Conservation (phyloP, 2,329 filamentous ascomycete genomes). For the Penicillium concentricum region DNA sequence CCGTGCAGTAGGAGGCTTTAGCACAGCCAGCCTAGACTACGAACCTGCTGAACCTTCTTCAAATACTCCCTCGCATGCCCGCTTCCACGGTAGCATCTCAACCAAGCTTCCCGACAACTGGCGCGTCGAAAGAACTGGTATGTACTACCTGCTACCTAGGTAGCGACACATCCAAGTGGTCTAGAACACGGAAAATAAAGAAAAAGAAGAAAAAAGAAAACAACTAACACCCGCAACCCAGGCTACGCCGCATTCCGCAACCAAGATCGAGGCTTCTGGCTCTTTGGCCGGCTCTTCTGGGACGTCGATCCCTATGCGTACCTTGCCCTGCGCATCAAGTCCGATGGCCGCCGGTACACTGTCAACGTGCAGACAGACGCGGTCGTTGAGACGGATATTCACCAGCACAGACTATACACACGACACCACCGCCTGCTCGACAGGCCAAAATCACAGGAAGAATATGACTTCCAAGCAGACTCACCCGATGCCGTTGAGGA, state of each 20-base stretch:
- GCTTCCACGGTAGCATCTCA: slow-evolving; percentile 86
- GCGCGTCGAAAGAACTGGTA: slow-evolving; percentile 44
- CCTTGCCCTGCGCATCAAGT: slow-evolving; percentile 83
- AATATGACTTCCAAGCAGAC: slow-evolving; percentile 20
- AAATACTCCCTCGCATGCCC: slow-evolving; percentile 61
- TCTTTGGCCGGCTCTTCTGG: slow-evolving; percentile 87
- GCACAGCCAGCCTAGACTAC: slow-evolving; percentile 69
- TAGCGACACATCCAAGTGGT: not conserved
- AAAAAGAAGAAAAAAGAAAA: not conserved
- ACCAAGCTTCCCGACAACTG: slow-evolving; percentile 72
- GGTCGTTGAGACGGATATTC: slow-evolving; percentile 89
- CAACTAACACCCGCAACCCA: slow-evolving; percentile 37
- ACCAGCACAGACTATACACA: slow-evolving; percentile 80
- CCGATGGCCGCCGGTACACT: slow-evolving; percentile 87
- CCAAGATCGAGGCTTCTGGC: slow-evolving; percentile 67
- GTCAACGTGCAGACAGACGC: slow-evolving; percentile 95
- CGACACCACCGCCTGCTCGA: slow-evolving; percentile 40
- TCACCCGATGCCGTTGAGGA: slow-evolving; percentile 22
- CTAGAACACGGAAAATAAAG: not conserved
- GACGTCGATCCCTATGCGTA: slow-evolving; percentile 87
- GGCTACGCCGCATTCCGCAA: slow-evolving; percentile 93
- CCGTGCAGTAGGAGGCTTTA: slow-evolving; percentile 81
- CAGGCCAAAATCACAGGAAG: slow-evolving; percentile 11
- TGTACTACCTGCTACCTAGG: not conserved
- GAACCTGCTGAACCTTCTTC: slow-evolving; percentile 48